phyloP scores from a whole-genome alignment of 176 grass and related monocot species.

The Lolium multiflorum region DNA sequence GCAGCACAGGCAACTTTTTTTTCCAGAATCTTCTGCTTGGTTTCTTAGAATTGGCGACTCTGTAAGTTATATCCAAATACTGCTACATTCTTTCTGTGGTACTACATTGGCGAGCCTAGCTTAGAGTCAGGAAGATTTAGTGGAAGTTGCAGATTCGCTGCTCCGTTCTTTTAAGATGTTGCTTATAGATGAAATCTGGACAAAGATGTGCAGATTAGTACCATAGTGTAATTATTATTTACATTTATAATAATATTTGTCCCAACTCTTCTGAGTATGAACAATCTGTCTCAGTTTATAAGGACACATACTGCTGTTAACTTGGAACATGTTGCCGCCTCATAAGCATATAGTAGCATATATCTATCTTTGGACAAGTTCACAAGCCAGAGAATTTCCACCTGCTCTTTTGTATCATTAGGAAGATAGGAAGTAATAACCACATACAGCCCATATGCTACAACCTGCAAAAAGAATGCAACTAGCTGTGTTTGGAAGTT shows the following conservation, averaged over 20 bases:
- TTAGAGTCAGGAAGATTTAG: constrained; percentile 40
- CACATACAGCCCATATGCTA: constrained; percentile 1
- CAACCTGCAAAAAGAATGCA: background rate
- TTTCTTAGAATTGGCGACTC: constrained; percentile 45
- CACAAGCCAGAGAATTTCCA: background rate
- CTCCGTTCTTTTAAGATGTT: constrained; percentile 47
- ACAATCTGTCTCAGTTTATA: background rate
- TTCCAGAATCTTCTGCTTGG: constrained; percentile 37
- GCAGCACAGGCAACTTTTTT: constrained; percentile 56
- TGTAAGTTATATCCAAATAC: constrained; percentile 40
- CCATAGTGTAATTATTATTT: constrained; percentile 58
- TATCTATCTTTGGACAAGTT: background rate
- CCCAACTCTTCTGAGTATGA: background rate
- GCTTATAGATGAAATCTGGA: constrained; percentile 57
- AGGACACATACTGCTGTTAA: background rate
- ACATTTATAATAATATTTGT: constrained; percentile 52
- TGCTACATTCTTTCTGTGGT: constrained; percentile 36
- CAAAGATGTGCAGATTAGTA: constrained; percentile 55
- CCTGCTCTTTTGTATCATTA: background rate
- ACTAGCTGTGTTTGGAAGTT: background rate
- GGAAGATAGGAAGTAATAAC: background rate
- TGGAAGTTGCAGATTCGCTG: constrained; percentile 54
- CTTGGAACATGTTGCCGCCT: background rate
- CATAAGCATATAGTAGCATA: background rate
- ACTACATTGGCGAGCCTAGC: constrained; percentile 8